A percentile compares a stretch with the other conserved stretches of the same genome.
Conservation (phyloP, 306 rosid species). For the Vigna hirtella region DNA sequence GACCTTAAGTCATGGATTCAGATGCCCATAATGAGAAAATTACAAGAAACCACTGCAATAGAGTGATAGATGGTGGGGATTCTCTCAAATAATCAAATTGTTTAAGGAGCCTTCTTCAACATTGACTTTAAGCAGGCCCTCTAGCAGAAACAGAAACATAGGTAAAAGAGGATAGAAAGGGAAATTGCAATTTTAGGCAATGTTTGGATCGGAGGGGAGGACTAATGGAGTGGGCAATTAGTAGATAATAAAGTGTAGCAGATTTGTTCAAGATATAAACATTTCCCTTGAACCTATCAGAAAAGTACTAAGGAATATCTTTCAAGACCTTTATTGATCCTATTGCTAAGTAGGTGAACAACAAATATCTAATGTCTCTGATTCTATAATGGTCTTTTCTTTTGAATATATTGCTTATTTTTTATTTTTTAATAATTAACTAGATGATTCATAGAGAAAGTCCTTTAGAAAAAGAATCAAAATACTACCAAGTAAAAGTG, state of each 20-base stretch:
- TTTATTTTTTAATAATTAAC: not conserved
- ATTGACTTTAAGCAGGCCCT: constrained; percentile 17
- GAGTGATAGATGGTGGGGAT: not conserved
- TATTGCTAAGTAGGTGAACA: not conserved
- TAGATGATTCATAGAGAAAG: not conserved
- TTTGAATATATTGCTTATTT: not conserved
- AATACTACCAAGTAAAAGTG: not conserved
- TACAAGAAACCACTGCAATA: not conserved
- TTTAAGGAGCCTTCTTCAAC: not conserved
- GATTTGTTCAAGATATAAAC: not conserved
- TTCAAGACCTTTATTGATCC: constrained; percentile 8
- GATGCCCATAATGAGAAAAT: not conserved
- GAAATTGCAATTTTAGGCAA: not conserved
- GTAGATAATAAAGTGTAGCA: constrained; percentile 1
- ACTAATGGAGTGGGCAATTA: not conserved
- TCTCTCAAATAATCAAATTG: not conserved
- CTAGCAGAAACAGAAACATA: not conserved
- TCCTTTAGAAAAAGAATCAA: not conserved
- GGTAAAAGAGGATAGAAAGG: not conserved
- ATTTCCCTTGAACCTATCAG: no score
- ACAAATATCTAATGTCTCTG: not conserved
- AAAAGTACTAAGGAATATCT: not conserved
- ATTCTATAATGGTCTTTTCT: not conserved
- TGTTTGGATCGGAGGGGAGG: not conserved
- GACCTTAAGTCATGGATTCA: not conserved